Evolutionary conservation across 768 basidiomycete genomes (phyloP), one percentile per base, ranked within the genome.

Genomic region (Mycena kentingensis): DNA sequence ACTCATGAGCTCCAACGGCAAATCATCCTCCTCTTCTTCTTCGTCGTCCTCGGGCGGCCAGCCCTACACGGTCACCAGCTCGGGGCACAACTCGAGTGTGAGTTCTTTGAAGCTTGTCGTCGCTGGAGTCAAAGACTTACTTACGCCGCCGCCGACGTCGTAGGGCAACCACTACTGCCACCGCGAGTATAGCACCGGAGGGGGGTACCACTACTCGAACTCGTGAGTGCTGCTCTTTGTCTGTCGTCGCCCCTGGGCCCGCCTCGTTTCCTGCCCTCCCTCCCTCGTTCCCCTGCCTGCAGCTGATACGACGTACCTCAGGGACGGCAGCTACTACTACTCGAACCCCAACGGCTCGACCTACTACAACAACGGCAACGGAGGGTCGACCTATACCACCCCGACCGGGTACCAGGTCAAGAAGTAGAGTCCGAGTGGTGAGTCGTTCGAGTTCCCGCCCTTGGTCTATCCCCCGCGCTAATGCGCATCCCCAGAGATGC

Each of bases 141-240:
- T 48, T 6, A 3, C 11, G 16, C 16, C 2, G 49, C 34, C 39
- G 19, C 12, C 16, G 7, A 22, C 42, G 42, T 21, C 35, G 31
- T 49, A 84, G 82, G 84, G 83, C 2, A 86, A 85, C 61, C 80
- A 83, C 60, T 84, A 80, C 60, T 83, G 80, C 65, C 65, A 72
- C 60, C 82, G 83, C 44, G 70, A 78, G 60, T 75, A 75, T 34
- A 75, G 73, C 25, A 61, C 54, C 25, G 71, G 75, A 11, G 68
- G 70, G 3, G 75, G 79, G 1, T 86, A 85, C 52, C 84, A 85
- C 57, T 86, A 86, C 61, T 84, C 81, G 5, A 85, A 85, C 67
- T 56, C 24, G 82, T 83, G 62, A 3, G 75, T 67, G 10, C 18
- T 32, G 37, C 7, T 44, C 12, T 36, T 12, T 27, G n/a, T 46